Conservation (phyloP, 805 yeast species). For the Groenewaldozyma tartarivorans region DNA sequence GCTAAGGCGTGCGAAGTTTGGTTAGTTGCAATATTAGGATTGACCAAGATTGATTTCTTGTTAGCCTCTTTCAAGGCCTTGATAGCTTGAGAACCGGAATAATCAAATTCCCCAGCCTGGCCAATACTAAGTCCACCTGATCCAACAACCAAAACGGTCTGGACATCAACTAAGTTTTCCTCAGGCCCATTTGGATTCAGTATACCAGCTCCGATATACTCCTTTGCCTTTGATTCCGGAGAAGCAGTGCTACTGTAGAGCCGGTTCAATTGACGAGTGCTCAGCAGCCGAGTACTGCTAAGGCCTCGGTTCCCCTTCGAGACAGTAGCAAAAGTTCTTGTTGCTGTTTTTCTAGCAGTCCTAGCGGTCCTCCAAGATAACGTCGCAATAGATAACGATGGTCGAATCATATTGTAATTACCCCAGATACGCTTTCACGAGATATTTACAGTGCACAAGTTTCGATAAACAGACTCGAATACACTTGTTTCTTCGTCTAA, state of each 20-base stretch:
- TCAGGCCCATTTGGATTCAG: conserved; percentile 23
- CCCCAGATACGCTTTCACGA: too few species aligned
- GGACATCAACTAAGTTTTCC: conserved; percentile 58
- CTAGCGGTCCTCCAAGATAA: too few species aligned
- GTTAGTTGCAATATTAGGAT: conserved; percentile 94
- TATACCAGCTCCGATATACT: conserved; percentile 31
- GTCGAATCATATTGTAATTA: too few species aligned
- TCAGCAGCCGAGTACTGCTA: background rate
- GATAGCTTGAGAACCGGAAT: conserved; percentile 95
- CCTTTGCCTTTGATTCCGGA: conserved; percentile 5
- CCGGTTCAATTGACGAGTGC: background rate
- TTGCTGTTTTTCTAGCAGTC: too few species aligned
- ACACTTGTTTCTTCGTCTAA: too few species aligned
- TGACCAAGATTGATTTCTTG: conserved; percentile 75
- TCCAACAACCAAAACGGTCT: conserved; percentile 84
- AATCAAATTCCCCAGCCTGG: conserved; percentile 97
- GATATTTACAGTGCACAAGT: too few species aligned
- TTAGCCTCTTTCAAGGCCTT: conserved; percentile 89
- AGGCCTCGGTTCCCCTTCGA: background rate
- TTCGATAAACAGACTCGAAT: too few species aligned
- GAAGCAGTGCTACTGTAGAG: conserved; percentile 1
- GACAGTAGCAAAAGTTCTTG: background rate
- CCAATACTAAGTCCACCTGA: conserved; percentile 97
- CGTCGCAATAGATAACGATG: too few species aligned
- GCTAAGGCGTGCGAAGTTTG: conserved; percentile 94